Evolutionary conservation across 257 asterid species (phyloP), one percentile per base, ranked within the genome.

Genomic region (Buddleja alternifolia): DNA sequence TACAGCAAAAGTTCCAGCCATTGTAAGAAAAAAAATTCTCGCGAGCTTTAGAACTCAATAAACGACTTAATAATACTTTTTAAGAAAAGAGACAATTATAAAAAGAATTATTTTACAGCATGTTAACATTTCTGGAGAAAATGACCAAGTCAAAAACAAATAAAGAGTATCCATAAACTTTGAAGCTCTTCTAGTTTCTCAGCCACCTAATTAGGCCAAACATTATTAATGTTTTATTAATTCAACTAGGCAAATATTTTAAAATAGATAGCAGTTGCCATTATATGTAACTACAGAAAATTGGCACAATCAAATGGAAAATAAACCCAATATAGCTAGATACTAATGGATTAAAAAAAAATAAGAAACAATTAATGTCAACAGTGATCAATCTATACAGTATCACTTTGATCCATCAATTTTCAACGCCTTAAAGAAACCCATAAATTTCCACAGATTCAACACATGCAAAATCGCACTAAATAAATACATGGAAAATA

Each of bases 371-470:
- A 37, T 29, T 44, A 32, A 14, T 19, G 53, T 46, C 15, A 34
- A 21, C 10, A 45, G 17, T 11, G 19, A 42, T 42, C 42, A 63
- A 34, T 54, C 56, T 32, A 36, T 11, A 51, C 51, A 65, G 15
- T 34, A 67, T 54, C 62, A 16, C 42, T 57, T 45, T 29, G 66
- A 63, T 72, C 71, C 58, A 46, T 36, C 59, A 57, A 9, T 46
- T 47, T 46, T 39, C 7, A 44, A 4, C 40, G 52, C 65, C 50
- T 34, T 24, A 12, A 15, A 48, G 21, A 70, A 44, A 51, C 41
- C 19, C 59, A 41, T 37, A 25, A 48, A 36, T 6, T n/a, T 32
- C 55, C 16, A 60, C 9, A 41, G 7, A 40, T 60, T 3, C 37
- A 41, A 12, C 44, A 66, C 63, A 54, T 14, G 40, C 14, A 17